These are phyloP conservation scores for Venustampulla echinocandica DNA, from an alignment of 495 filamentous ascomycete genomes.

Conservation along the genomic window DNA sequence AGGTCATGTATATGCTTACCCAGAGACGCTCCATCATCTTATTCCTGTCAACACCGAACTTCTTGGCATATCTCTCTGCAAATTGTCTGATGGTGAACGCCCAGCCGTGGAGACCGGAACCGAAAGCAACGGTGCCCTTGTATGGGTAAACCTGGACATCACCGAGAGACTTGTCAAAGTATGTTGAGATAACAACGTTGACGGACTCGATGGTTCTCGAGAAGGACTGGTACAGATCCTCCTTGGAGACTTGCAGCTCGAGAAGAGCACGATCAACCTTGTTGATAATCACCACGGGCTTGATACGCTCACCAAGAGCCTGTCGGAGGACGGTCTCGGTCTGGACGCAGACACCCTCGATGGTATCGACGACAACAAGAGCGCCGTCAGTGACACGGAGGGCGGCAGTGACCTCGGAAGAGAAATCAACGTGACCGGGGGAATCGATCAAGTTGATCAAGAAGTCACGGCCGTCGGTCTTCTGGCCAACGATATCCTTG, in stretches of 20 bases:
- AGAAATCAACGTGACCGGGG: constrained; percentile 99
- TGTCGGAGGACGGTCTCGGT: constrained; percentile 99
- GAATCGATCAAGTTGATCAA: constrained; percentile 99
- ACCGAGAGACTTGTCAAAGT: constrained; percentile 93
- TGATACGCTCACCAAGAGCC: constrained; percentile 99
- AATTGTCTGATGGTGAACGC: constrained; percentile 99
- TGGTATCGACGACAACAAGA: constrained; percentile 98
- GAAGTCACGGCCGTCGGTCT: constrained; percentile 86
- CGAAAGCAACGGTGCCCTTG: constrained; percentile 94
- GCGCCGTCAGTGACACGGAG: constrained; percentile 99
- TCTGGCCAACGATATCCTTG: constrained; percentile 84
- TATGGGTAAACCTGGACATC: constrained; percentile 98
- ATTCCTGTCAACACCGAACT: constrained; percentile 97
- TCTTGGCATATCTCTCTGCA: constrained; percentile 94
- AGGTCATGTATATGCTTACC: constrained; percentile 43
- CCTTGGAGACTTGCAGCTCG: constrained; percentile 95
- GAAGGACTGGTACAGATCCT: constrained; percentile 99
- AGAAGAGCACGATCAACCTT: constrained; percentile 99
- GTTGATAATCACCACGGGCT: constrained; percentile 98
- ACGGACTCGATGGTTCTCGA: constrained; percentile 98
- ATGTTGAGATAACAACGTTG: constrained; percentile 98
- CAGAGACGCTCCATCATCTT: constrained; percentile 99
- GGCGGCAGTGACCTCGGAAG: constrained; percentile 97
- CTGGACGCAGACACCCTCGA: constrained; percentile 99
- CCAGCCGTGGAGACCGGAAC: constrained; percentile 99